These are phyloP conservation scores for Trichosporon sp. DNA, from an alignment of 1,284 basidiomycete genomes.

Conservation along the genomic window DNA sequence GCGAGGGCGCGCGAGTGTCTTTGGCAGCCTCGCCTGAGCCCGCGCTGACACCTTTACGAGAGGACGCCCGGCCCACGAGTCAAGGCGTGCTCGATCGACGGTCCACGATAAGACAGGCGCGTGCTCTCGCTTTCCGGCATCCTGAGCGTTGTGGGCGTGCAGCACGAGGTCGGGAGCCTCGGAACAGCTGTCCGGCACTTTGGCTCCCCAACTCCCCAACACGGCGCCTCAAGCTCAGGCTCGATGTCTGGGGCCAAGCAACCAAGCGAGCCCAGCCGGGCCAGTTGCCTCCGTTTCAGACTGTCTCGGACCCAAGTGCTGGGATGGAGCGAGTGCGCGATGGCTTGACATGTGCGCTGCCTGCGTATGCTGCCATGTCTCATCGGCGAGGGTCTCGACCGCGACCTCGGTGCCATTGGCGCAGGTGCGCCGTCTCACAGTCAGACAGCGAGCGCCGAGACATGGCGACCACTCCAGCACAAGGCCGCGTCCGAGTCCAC, in stretches of 20 bases:
- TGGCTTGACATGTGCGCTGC: background rate
- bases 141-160: background rate
- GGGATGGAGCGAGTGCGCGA: background rate
- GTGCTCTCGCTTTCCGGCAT: background rate
- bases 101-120: background rate
- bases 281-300: background rate
- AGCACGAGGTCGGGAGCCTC: background rate
- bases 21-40: too few species aligned
- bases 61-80: background rate
- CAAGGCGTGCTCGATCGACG: background rate
- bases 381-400: background rate
- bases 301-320: background rate
- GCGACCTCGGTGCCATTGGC: background rate
- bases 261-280: too few species aligned
- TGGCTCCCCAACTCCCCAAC: background rate
- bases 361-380: background rate
- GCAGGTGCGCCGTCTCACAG: background rate
- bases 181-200: background rate
- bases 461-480: background rate
- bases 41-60: background rate
- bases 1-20: background rate
- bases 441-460: background rate
- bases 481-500: background rate
- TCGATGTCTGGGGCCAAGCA: background rate
- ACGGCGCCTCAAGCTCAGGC: too few species aligned